phyloP scores from a whole-genome alignment of 495 filamentous ascomycete species.

The Pyrenula aspistea region DNA sequence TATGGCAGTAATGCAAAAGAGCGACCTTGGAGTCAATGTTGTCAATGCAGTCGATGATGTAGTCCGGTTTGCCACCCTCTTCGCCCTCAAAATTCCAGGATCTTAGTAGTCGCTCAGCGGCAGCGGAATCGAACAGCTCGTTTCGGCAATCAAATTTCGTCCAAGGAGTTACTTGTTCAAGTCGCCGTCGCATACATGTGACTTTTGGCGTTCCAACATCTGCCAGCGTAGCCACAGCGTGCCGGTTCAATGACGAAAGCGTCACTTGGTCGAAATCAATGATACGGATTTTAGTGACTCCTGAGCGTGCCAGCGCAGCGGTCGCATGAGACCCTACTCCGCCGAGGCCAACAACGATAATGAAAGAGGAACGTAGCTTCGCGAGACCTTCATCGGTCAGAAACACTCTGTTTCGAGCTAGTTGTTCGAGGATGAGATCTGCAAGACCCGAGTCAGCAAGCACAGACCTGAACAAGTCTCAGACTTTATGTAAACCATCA shows the following conservation, averaged over 20 bases:
- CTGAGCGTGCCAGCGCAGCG: slow-evolving; percentile 77
- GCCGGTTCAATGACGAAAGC: slow-evolving; percentile 81
- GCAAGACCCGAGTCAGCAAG: background rate
- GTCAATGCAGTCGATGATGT: slow-evolving; percentile 92
- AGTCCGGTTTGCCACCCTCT: slow-evolving; percentile 60
- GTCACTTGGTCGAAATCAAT: slow-evolving; percentile 99
- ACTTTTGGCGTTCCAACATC: slow-evolving; percentile 97
- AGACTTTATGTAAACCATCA: slow-evolving; percentile 44
- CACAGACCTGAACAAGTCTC: background rate
- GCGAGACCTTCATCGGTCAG: slow-evolving; percentile 68
- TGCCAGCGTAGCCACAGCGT: slow-evolving; percentile 84
- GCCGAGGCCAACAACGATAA: slow-evolving; percentile 85
- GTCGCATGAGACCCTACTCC: slow-evolving; percentile 90
- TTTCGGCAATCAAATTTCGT: slow-evolving; percentile 76
- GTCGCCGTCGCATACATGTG: slow-evolving; percentile 58
- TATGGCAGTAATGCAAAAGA: slow-evolving; percentile 75
- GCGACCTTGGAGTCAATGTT: slow-evolving; percentile 96
- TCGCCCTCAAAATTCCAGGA: slow-evolving; percentile 36
- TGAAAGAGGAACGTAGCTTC: slow-evolving; percentile 67
- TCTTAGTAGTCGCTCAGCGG: slow-evolving; percentile 51
- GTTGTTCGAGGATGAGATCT: slow-evolving; percentile 91
- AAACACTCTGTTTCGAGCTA: slow-evolving; percentile 90
- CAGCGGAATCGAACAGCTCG: slow-evolving; percentile 64
- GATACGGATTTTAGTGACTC: slow-evolving; percentile 73
- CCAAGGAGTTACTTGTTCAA: slow-evolving; percentile 86